Evolutionary conservation across 768 basidiomycete species (phyloP).

Genomic region (Trametes meyenii): DNA sequence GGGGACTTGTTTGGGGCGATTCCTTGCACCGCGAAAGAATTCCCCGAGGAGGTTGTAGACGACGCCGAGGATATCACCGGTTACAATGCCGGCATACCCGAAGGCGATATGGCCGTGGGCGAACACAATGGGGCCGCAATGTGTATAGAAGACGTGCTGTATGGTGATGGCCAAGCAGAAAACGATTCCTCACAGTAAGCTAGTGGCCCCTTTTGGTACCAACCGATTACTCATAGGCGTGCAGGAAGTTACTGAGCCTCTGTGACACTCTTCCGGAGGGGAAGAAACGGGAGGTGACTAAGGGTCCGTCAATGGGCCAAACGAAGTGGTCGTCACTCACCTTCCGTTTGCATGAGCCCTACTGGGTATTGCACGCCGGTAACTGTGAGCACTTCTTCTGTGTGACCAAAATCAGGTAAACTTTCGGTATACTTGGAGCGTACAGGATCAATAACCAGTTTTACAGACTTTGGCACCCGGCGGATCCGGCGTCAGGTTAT

Average conservation of each 20-base stretch:
- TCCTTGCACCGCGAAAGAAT: conserved; percentile 63
- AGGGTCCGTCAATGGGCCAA: conserved; percentile 49
- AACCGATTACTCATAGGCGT: conserved; percentile 1
- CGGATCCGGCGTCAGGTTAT: conserved; percentile 61
- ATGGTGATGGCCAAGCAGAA: conserved; percentile 53
- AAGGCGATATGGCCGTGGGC: conserved; percentile 9
- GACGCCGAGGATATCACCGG: conserved; percentile 37
- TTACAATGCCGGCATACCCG: conserved; percentile 28
- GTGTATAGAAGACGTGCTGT: conserved; percentile 62
- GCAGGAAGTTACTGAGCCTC: conserved; percentile 52
- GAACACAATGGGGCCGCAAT: conserved; percentile 47
- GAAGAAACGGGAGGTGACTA: conserved; percentile 34
- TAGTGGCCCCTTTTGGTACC: neutral
- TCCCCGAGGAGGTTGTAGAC: conserved; percentile 45
- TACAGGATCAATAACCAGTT: conserved; percentile 5
- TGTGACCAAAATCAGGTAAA: conserved; percentile 72
- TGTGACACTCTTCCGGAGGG: conserved; percentile 36
- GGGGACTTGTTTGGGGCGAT: conserved; percentile 60
- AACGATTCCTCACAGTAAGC: conserved; percentile 65
- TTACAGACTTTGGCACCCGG: conserved; percentile 56
- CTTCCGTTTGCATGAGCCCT: conserved; percentile 72
- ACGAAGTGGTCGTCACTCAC: conserved; percentile 56
- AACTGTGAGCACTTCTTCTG: conserved; percentile 82
- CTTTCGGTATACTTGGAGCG: neutral
- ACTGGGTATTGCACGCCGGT: conserved; percentile 81